Percentiles rank a stretch among this genome's conserved stretches.
Evolutionary conservation across 495 filamentous ascomycete genomes (phyloP).

Genomic region (Penicillium nucicola): DNA sequence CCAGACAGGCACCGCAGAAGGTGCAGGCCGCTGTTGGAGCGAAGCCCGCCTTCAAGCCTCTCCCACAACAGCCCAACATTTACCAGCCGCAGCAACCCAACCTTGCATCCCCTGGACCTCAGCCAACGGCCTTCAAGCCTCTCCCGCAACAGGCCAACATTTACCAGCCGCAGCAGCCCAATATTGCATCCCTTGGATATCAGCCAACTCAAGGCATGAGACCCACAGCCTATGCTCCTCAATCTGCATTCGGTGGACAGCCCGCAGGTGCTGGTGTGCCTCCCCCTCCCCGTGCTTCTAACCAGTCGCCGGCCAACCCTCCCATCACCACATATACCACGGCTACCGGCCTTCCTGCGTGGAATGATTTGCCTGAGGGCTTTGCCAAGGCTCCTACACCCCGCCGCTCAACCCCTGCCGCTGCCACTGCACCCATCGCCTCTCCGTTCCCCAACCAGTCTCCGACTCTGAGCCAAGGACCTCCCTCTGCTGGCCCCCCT

Average conservation of each 20-base stretch:
- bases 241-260: constrained; percentile 41
- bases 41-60: constrained; percentile 29
- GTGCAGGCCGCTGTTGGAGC: constrained; percentile 25
- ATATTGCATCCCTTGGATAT: constrained; percentile 57
- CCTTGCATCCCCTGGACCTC: constrained; percentile 22
- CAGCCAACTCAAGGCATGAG: constrained; percentile 44
- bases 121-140: too few species aligned
- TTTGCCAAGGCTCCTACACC: constrained; percentile 69
- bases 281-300: constrained; percentile 56
- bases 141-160: too few species aligned
- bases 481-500: constrained; percentile 31
- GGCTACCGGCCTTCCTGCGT: constrained; percentile 67
- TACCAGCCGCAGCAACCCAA: constrained; percentile 40
- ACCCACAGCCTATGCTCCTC: constrained; percentile 22
- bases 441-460: constrained; percentile 68
- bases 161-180: constrained; percentile 56
- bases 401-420: constrained; percentile 67
- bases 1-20: constrained; percentile 57
- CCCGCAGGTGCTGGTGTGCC: constrained; percentile 42
- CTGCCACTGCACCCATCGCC: constrained; percentile 51
- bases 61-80: constrained; percentile 35
- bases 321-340: constrained; percentile 61
- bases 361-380: constrained; percentile 92
- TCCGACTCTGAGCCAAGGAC: constrained; percentile 50
- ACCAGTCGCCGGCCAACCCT: constrained; percentile 55